Percentiles rank a stretch among this genome's conserved stretches.
Conservation (phyloP, 2,329 filamentous ascomycete species). For the Davidsoniella neocaledoniae region DNA sequence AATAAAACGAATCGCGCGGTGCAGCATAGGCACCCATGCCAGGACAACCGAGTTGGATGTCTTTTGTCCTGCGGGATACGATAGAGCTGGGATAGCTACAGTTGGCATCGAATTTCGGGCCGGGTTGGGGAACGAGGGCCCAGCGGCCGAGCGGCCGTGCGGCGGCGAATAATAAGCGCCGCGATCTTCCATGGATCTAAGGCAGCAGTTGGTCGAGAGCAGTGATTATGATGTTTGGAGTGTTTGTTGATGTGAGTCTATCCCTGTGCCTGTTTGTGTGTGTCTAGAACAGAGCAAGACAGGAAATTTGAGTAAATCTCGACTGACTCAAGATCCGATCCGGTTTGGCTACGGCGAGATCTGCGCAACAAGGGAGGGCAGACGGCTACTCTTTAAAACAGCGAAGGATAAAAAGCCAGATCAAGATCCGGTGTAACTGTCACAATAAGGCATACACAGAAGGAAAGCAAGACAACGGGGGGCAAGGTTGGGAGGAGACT, state of each 20-base stretch:
- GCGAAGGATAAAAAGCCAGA: too few relatives aligned
- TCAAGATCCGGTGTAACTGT: too few relatives aligned
- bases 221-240: too few relatives aligned
- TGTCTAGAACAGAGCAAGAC: too few relatives aligned
- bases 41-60: neutral
- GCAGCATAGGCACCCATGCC: neutral
- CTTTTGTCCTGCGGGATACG: neutral
- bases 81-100: conserved; percentile 12
- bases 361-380: too few relatives aligned
- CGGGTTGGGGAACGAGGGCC: conserved; percentile 30
- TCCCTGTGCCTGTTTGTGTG: too few relatives aligned
- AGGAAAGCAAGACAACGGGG: neutral
- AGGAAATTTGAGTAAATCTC: too few relatives aligned
- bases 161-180: conserved; percentile 18
- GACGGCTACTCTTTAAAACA: too few relatives aligned
- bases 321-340: too few relatives aligned
- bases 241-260: neutral
- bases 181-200: conserved; percentile 4
- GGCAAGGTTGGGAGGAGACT: neutral
- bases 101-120: conserved; percentile 37
- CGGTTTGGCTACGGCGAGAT: too few relatives aligned
- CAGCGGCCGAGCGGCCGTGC: conserved; percentile 23
- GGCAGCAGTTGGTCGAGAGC: neutral
- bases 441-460: neutral
- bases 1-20: neutral